Base-by-base conservation (phyloP, 805 yeast species). In the Candida anglica region DNA sequence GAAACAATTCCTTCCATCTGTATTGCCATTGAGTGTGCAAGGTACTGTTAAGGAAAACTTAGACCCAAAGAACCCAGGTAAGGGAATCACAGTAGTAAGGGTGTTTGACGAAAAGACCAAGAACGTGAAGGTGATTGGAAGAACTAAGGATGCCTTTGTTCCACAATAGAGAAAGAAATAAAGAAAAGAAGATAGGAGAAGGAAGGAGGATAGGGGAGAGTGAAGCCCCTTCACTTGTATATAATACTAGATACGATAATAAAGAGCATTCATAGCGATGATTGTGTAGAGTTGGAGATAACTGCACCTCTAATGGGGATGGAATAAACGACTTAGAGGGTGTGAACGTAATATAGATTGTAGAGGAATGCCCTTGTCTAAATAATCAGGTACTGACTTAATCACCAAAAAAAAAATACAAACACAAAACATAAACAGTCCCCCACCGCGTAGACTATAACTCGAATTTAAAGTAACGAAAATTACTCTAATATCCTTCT, bases 21-120 rank as follows among this genome's bases (percentile, higher is more conserved):
- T 78, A 3, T 50, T 69, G 39, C 81, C 88, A 2, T 75, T 72
- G 46, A 47, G 64, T 8, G 66, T 64, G 2, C 54, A 58, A 9
- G 71, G 61, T 16, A 56, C 71, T 13, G 71, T 71, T 15, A 45
- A 68, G 10, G 57, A 52, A 24, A 42, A 42, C n/a, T 38, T 46
- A 24, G 50, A 55, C 25, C 63, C 69, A n/a, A 60, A 57, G 39
- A 74, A 74, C 38, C 48, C 50, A 26, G 66, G 68, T 28, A 77
- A 77, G 48, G 68, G 71, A 16, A 68, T 75, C 14, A 56, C 67
- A 25, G 64, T 73, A 10, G 64, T 73, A 35, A 72, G 73, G 44
- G 71, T 79, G 37, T 86, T 80, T 73, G 79, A 86, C 53, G 74
- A 77, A 35, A 68, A 60, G 15, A 67, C 67, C 29, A 66, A 75